Percentiles rank a stretch among this genome's conserved stretches.
Evolutionary conservation across 495 filamentous ascomycete genomes (phyloP).

Genomic region (Cercophora scortea): DNA sequence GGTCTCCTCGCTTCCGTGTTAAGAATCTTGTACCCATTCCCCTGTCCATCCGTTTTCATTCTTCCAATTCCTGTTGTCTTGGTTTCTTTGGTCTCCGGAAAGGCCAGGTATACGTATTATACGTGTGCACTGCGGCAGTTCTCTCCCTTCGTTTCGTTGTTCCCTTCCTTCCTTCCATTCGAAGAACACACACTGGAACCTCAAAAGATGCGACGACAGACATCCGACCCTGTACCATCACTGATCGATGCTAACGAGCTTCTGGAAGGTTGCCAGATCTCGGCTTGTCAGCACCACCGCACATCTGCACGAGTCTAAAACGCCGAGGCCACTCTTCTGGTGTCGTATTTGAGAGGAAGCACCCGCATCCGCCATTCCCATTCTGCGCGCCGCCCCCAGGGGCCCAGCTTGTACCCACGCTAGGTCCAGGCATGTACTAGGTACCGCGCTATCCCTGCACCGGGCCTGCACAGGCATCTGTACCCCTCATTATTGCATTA

Average conservation of each 20-base stretch:
- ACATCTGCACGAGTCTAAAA: slow-evolving; percentile 13
- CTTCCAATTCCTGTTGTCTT: no score
- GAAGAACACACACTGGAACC: not conserved
- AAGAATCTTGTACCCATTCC: no score
- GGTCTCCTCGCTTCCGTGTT: no score
- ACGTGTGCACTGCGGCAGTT: not conserved
- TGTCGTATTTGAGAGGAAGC: slow-evolving; percentile 5
- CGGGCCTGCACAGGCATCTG: not conserved
- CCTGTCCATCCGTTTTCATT: no score
- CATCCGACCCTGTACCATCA: not conserved
- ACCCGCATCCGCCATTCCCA: slow-evolving; percentile 12
- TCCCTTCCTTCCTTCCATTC: not conserved
- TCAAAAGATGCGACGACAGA: no score
- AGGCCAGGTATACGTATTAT: not conserved
- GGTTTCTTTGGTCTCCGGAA: no score
- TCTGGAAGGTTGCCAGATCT: slow-evolving; percentile 19
- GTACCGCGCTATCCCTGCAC: no score
- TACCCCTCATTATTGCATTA: slow-evolving; percentile 16
- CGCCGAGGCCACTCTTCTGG: slow-evolving; percentile 10
- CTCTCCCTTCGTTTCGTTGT: not conserved
- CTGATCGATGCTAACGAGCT: slow-evolving; percentile 4
- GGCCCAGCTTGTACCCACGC: not conserved
- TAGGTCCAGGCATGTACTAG: not conserved
- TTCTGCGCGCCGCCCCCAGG: not conserved
- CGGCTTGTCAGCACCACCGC: slow-evolving; percentile 1